phyloP scores from a whole-genome alignment of 2,329 filamentous ascomycete genomes.

The Simplicillium sp. region DNA sequence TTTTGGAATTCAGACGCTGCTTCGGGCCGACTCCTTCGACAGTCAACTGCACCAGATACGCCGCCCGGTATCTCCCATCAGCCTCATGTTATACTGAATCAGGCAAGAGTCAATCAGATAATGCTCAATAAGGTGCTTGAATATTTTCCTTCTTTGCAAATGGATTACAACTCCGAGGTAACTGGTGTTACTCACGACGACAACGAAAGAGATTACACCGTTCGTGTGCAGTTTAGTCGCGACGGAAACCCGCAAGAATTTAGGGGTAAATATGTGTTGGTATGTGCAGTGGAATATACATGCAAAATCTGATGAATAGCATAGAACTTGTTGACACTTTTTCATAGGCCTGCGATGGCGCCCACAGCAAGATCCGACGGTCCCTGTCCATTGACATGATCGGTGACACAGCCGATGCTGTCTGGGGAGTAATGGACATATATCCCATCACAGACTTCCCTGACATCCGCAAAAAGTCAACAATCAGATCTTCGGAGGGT shows the following conservation, averaged over 20 bases:
- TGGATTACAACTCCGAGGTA: conserved; percentile 38
- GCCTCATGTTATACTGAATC: conserved; percentile 47
- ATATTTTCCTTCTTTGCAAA: conserved; percentile 40
- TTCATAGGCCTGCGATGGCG: conserved; percentile 30
- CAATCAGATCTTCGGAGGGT: conserved; percentile 44
- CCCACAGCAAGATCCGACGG: conserved; percentile 40
- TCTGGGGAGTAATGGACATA: conserved; percentile 50
- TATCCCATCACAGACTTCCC: conserved; percentile 48
- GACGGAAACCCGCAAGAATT: no score
- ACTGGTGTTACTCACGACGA: conserved; percentile 41
- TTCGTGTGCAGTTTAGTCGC: no score
- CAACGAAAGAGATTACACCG: conserved; percentile 23
- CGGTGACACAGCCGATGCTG: conserved; percentile 45
- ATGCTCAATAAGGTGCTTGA: conserved; percentile 41
- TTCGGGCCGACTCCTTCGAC: conserved; percentile 30
- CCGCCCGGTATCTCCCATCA: conserved; percentile 40
- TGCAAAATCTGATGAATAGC: conserved; percentile 33
- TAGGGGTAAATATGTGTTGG: no score
- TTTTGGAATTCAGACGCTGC: conserved; percentile 38
- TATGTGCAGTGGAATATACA: no score
- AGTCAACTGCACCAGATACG: conserved; percentile 41
- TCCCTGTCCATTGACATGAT: conserved; percentile 47
- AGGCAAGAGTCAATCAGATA: conserved; percentile 43
- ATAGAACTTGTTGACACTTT: not conserved
- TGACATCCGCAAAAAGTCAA: conserved; percentile 48